Conservation (phyloP, 768 basidiomycete species). For the Trametes villosa region DNA sequence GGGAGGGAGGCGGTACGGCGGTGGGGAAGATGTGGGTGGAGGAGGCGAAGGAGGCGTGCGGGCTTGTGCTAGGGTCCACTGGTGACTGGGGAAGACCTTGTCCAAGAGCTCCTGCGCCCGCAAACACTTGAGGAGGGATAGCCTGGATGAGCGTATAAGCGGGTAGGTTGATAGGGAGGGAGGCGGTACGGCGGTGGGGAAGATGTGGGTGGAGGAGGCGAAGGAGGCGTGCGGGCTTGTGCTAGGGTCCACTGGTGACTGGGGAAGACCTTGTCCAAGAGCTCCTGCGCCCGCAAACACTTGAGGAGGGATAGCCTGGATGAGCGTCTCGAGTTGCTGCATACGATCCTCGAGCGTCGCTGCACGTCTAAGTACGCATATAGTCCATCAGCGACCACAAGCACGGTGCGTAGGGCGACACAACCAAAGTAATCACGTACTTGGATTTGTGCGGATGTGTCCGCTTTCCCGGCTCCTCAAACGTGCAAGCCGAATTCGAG, state of each 20-base stretch:
- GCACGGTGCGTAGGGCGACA: neutral
- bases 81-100: slow-evolving; percentile 37
- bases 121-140: slow-evolving; percentile 58
- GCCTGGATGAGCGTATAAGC: slow-evolving; percentile 78
- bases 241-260: slow-evolving; percentile 36
- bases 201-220: slow-evolving; percentile 44
- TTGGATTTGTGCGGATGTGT: slow-evolving; percentile 89
- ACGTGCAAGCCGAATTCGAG: slow-evolving; percentile 80
- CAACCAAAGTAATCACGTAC: slow-evolving; percentile 42
- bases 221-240: slow-evolving; percentile 43
- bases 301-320: slow-evolving; percentile 82
- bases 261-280: slow-evolving; percentile 36
- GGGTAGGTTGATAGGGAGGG: slow-evolving; percentile 79
- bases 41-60: slow-evolving; percentile 45
- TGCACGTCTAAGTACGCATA: slow-evolving; percentile 59
- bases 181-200: slow-evolving; percentile 69
- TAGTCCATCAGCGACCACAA: neutral
- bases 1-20: slow-evolving; percentile 77
- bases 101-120: slow-evolving; percentile 42
- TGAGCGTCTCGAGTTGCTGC: slow-evolving; percentile 85
- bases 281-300: slow-evolving; percentile 62
- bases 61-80: slow-evolving; percentile 38
- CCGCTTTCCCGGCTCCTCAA: slow-evolving; percentile 86
- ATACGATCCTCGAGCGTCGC: slow-evolving; percentile 86
- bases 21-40: slow-evolving; percentile 47